Evolutionary conservation across 257 asterid species (phyloP).

Genomic region (Linderniella brevidens): DNA sequence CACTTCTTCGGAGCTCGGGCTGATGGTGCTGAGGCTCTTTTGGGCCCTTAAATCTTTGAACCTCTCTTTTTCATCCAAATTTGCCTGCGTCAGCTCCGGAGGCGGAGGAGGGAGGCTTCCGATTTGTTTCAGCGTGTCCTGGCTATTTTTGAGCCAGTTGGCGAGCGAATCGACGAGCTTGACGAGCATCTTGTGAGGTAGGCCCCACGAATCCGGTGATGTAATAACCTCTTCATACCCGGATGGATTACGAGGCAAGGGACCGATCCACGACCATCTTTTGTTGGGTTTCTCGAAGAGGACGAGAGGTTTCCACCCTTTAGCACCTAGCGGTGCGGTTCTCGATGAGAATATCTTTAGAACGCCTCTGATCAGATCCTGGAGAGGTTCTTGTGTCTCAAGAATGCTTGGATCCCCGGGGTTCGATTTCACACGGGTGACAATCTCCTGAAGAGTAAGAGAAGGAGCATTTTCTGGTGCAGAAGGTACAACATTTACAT

Average conservation of each 20-base stretch:
- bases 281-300: constrained; percentile 60
- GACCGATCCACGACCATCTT: constrained; percentile 96
- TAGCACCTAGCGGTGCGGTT: constrained; percentile 96
- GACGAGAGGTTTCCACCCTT: constrained; percentile 95
- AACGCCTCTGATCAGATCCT: constrained; percentile 91
- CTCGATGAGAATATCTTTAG: constrained; percentile 71
- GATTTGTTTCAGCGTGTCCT: constrained; percentile 90
- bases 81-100: constrained; percentile 46
- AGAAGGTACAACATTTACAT: constrained; percentile 23
- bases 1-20: constrained; percentile 83
- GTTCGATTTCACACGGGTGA: constrained; percentile 66
- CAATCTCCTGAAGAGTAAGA: constrained; percentile 70
- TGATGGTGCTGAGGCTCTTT: constrained; percentile 84
- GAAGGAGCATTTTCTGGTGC: constrained; percentile 39
- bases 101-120: constrained; percentile 98
- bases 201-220: constrained; percentile 92
- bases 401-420: constrained; percentile 94
- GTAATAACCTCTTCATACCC: constrained; percentile 53
- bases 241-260: constrained; percentile 27
- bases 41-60: constrained; percentile 97
- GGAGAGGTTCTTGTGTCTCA: constrained; percentile 97
- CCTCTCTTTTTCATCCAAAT: constrained; percentile 86
- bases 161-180: constrained; percentile 91
- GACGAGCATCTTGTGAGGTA: constrained; percentile 92
- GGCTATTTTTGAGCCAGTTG: constrained; percentile 95